Percentiles rank a stretch among this genome's conserved stretches.
Conservation (phyloP, 192 early-diverging fungal species). For the Rhizoclosmatium globosum region DNA sequence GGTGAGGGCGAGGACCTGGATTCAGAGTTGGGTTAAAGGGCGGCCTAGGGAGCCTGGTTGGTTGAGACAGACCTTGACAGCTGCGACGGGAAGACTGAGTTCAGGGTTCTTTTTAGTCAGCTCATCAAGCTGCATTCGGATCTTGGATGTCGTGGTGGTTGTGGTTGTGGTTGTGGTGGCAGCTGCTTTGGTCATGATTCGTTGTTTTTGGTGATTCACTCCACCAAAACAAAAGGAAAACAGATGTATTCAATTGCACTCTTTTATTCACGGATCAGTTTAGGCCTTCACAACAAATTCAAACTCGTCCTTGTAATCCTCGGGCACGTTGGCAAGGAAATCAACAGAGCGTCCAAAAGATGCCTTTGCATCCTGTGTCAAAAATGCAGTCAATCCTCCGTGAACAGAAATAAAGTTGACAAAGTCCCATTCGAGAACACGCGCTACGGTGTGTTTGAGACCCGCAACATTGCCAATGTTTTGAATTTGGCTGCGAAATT, state of each 20-base stretch:
- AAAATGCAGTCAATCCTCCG: not conserved
- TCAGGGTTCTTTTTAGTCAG: constrained; percentile 28
- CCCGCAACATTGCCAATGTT: not conserved
- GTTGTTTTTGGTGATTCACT: no score
- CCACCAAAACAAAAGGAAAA: no score
- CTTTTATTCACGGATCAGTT: no score
- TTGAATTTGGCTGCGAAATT: not conserved
- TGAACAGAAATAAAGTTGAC: constrained; percentile 5
- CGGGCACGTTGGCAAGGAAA: not conserved
- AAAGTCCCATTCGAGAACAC: constrained; percentile 12
- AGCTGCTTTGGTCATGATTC: not conserved
- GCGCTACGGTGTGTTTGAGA: not conserved
- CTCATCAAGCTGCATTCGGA: constrained; percentile 26
- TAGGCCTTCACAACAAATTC: not conserved
- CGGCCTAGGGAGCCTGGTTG: no score
- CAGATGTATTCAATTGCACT: no score
- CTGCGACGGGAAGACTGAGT: constrained; percentile 31
- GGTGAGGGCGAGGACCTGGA: not conserved
- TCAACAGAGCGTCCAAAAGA: not conserved
- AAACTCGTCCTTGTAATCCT: not conserved
- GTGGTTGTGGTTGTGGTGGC: not conserved
- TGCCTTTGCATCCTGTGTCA: not conserved
- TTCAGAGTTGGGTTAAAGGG: not conserved
- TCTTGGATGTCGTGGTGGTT: not conserved
- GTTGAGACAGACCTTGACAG: constrained; percentile 6